A percentile compares a stretch with the other conserved stretches of the same genome.
phyloP scores from a whole-genome alignment of 345 rosid species.

The Arabidopsis arenosa region DNA sequence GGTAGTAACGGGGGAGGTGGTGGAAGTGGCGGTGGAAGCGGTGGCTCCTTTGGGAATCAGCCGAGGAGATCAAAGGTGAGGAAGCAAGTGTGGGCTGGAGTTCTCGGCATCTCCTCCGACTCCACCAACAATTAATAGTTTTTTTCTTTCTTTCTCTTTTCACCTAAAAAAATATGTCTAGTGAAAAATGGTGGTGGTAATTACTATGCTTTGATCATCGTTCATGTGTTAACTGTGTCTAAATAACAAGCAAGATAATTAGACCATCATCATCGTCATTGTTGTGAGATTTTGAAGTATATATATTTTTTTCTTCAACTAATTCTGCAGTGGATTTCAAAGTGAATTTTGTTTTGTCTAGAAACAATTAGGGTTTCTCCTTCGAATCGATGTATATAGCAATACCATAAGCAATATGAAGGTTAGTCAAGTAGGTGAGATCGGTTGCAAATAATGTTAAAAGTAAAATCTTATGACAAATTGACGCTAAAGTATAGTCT shows the following conservation, averaged over 20 bases:
- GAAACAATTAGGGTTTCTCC: slow-evolving; percentile 2
- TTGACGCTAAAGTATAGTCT: neutral
- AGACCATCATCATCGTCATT: slow-evolving; percentile 21
- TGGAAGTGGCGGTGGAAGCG: neutral
- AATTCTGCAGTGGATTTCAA: neutral
- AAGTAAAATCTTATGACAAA: neutral
- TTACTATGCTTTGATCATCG: slow-evolving; percentile 9
- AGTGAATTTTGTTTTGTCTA: neutral
- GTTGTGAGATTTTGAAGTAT: slow-evolving; percentile 4
- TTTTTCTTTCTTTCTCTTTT: neutral
- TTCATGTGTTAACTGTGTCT: slow-evolving; percentile 25
- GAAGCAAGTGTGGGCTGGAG: slow-evolving; percentile 42
- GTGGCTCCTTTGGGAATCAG: slow-evolving; percentile 31
- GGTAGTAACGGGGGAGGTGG: neutral
- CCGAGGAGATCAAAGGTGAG: slow-evolving; percentile 44
- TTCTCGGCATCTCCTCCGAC: slow-evolving; percentile 39
- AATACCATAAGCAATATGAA: neutral
- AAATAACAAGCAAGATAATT: slow-evolving; percentile 15
- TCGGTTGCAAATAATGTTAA: neutral
- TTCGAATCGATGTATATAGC: neutral
- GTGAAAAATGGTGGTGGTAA: slow-evolving; percentile 26
- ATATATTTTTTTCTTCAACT: neutral
- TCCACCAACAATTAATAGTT: slow-evolving; percentile 30
- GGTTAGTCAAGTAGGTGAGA: slow-evolving; percentile 4
- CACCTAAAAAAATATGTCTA: slow-evolving; percentile 6